phyloP scores from a whole-genome alignment of 192 early-diverging fungal genomes.

The Entophlyctis helioformis region DNA sequence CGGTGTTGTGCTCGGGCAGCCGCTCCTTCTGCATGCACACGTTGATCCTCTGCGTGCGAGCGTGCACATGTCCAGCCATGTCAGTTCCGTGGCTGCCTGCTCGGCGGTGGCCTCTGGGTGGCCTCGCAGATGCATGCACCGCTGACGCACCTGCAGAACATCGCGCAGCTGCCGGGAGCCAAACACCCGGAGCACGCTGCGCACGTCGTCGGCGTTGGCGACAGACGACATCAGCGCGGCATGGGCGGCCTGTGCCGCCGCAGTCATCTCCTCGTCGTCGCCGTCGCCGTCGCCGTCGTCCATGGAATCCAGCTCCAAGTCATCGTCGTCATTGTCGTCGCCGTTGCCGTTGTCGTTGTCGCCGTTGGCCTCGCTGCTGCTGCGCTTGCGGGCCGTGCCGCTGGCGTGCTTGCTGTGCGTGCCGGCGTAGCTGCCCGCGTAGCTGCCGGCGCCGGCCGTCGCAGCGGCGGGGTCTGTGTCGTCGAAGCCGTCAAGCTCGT shows the following conservation, averaged over 20 bases:
- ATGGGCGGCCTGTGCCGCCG: conserved; percentile 13
- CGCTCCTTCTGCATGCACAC: conserved; percentile 25
- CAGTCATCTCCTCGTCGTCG: conserved; percentile 19
- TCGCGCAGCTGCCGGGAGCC: conserved; percentile 44
- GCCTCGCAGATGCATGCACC: neutral
- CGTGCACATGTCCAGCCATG: neutral
- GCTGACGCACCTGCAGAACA: conserved; percentile 43
- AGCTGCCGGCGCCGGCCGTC: too few relatives aligned
- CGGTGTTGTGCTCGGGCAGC: conserved; percentile 29
- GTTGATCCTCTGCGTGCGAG: conserved; percentile 30
- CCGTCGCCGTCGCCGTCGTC: conserved; percentile 32
- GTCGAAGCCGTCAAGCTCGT: conserved; percentile 27
- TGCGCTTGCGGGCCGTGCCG: too few relatives aligned
- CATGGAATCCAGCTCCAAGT: conserved; percentile 32
- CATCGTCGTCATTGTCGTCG: conserved; percentile 22
- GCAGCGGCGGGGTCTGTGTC: too few relatives aligned
- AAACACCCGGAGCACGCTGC: conserved; percentile 53
- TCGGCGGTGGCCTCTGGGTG: neutral
- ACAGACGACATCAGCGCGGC: conserved; percentile 18
- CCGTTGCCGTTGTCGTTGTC: conserved; percentile 19
- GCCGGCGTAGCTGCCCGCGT: too few relatives aligned
- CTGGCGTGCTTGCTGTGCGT: too few relatives aligned
- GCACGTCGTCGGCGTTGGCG: conserved; percentile 33
- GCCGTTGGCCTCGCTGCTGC: conserved; percentile 12
- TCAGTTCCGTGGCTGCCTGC: neutral